phyloP scores from a whole-genome alignment of 768 basidiomycete species.

The Clitopilus passeckerianus region DNA sequence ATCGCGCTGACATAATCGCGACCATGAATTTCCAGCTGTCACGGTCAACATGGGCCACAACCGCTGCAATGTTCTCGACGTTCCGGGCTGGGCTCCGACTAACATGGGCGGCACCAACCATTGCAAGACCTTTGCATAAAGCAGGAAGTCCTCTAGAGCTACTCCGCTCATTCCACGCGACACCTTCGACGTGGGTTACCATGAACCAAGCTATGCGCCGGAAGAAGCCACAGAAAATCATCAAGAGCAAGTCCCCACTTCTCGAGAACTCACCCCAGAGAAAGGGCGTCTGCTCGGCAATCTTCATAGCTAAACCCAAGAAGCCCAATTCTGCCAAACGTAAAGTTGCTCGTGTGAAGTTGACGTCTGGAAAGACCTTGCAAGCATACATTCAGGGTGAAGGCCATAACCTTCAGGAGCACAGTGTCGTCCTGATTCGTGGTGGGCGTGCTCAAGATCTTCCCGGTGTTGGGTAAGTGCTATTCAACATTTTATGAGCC shows the following conservation, averaged over 20 bases:
- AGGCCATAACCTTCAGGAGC: slow-evolving; percentile 97
- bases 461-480: slow-evolving; percentile 86
- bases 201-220: slow-evolving; percentile 87
- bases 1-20: not conserved
- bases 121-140: slow-evolving; percentile 6
- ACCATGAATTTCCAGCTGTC: not conserved
- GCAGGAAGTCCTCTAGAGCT: slow-evolving; percentile 13
- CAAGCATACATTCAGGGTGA: slow-evolving; percentile 97
- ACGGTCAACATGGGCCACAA: not conserved
- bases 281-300: slow-evolving; percentile 86
- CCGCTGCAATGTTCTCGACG: slow-evolving; percentile 31
- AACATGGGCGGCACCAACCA: slow-evolving; percentile 21
- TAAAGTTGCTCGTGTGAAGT: slow-evolving; percentile 92
- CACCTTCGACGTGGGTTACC: slow-evolving; percentile 56
- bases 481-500: not conserved
- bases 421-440: slow-evolving; percentile 91
- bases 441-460: slow-evolving; percentile 97
- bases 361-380: slow-evolving; percentile 82
- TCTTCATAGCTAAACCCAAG: slow-evolving; percentile 83
- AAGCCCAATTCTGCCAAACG: slow-evolving; percentile 99
- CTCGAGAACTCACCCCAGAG: slow-evolving; percentile 77
- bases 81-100: slow-evolving; percentile 26
- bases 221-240: slow-evolving; percentile 51
- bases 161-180: slow-evolving; percentile 57
- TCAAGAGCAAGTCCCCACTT: slow-evolving; percentile 72